Conservation (phyloP, 805 yeast genomes). For the Starmerella bombi region DNA sequence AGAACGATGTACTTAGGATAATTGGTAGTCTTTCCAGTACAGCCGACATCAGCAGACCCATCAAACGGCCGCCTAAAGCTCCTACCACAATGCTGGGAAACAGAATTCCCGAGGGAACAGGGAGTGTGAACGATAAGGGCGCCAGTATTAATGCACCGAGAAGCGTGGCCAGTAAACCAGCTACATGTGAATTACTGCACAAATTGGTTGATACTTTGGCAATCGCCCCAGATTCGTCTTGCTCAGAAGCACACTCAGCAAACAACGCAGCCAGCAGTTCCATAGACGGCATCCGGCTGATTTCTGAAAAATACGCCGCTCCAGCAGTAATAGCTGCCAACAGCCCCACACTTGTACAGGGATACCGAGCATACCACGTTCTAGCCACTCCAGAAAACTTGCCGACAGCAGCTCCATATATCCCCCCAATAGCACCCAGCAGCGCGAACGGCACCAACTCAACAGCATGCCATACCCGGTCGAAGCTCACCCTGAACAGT, state of each 20-base stretch:
- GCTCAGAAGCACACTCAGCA: conserved; percentile 43
- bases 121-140: conserved; percentile 54
- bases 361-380: conserved; percentile 11
- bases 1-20: conserved; percentile 19
- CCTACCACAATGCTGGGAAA: conserved; percentile 97
- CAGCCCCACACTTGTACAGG: conserved; percentile 33
- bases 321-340: conserved; percentile 41
- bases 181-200: conserved; percentile 13
- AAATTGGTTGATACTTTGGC: conserved; percentile 3
- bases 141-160: conserved; percentile 47
- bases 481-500: conserved; percentile 55
- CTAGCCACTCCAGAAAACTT: conserved; percentile 13
- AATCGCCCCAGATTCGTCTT: neutral
- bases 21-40: conserved; percentile 41
- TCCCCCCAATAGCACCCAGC: conserved; percentile 59
- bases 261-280: conserved; percentile 44
- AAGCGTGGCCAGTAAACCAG: conserved; percentile 30
- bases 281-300: conserved; percentile 22
- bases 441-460: conserved; percentile 62
- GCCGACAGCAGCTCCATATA: conserved; percentile 39
- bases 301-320: conserved; percentile 37
- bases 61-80: conserved; percentile 79
- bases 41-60: conserved; percentile 59
- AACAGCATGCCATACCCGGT: conserved; percentile 56
- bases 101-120: conserved; percentile 89